Evolutionary conservation across 2,329 filamentous ascomycete species (phyloP).

Genomic region (Trichophyton rubrum): DNA sequence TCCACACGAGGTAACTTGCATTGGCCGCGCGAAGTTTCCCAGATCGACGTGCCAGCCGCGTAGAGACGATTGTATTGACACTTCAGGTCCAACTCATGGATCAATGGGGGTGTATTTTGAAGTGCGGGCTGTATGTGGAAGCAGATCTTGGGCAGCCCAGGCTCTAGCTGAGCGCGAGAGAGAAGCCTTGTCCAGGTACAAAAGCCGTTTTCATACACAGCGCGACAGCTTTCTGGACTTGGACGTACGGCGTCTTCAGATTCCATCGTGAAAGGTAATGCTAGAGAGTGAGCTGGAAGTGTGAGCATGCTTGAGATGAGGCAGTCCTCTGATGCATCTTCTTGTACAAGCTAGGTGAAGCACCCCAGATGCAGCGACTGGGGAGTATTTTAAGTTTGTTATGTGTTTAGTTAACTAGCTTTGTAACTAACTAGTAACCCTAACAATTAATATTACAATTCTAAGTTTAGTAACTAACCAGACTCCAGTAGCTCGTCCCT

Average conservation of each 20-base stretch:
- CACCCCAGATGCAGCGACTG: neutral
- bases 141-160: slow-evolving; percentile 5
- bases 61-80: slow-evolving; percentile 1
- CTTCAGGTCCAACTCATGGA: slow-evolving; percentile 3
- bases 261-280: neutral
- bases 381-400: too few relatives aligned
- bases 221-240: neutral
- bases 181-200: neutral
- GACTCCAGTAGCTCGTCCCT: too few relatives aligned
- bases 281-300: neutral
- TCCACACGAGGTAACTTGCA: neutral
- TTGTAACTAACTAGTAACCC: too few relatives aligned
- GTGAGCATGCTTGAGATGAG: neutral
- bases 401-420: too few relatives aligned
- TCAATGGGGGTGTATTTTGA: slow-evolving; percentile 3
- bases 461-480: too few relatives aligned
- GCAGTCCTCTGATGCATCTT: neutral
- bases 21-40: slow-evolving; percentile 6
- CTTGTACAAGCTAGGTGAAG: neutral
- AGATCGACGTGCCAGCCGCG: slow-evolving; percentile 7
- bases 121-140: slow-evolving; percentile 6
- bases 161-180: neutral
- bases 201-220: neutral
- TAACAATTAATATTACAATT: too few relatives aligned
- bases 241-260: neutral